Evolutionary conservation across 2,329 filamentous ascomycete species (phyloP), one percentile per base, ranked within the genome.

Genomic region (Hypoxylon sp.): DNA sequence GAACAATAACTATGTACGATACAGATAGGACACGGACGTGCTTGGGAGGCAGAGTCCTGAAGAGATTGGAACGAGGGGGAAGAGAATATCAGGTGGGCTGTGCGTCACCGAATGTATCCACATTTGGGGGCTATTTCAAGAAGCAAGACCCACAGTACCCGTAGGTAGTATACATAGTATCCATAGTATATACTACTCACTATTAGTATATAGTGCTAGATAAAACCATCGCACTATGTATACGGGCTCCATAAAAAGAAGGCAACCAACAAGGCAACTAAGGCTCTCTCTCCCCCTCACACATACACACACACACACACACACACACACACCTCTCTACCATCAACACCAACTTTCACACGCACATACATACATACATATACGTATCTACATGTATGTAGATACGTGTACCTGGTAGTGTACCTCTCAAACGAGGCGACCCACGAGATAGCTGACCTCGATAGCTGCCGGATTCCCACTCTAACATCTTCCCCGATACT

Each of bases 81-180:
- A 35, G 37, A 22, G 37, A 42, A 50, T 39, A 39, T 24, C 8
- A 51, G 9, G 55, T 71, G 69, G 66, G 39, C 63, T 17, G 69
- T 71, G 69, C 66, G 55, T 71, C 69, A 71, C 69, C 69, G 69
- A 71, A 64, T n/a, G 2, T 6, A 26, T 24, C 5, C 31, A 46
- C 13, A 47, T 39, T 67, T 64, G 63, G 63, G 63, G 63, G 63
- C 63, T 17, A 48, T 51, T 55, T 44, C 5, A 35, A 42, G 22
- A 13, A 13, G 17, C 42, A 6, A 5, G 24, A n/a, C 37, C 37
- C 39, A 44, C 19, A 44, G 10, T 44, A 37, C 11, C 11, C 33
- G 19, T 44, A 44, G 6, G 19, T 44, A 44, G 6, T n/a, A 14
- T 39, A 17, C 17, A 17, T 5, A 26, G 5, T 29, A 31, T 6